Evolutionary conservation across 768 basidiomycete genomes (phyloP).

Genomic region (Dendrothele bispora): DNA sequence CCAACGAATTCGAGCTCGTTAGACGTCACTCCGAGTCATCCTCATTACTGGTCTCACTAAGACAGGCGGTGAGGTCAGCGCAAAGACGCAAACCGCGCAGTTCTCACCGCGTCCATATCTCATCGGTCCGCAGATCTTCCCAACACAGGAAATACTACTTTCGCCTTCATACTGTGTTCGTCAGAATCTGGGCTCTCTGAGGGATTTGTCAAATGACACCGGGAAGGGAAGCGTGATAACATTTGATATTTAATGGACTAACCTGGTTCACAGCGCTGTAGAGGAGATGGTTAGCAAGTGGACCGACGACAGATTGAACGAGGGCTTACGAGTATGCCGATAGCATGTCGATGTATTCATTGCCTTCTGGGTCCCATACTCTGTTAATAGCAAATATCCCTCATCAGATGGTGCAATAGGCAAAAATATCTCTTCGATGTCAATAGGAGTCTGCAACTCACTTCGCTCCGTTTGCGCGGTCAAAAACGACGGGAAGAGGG

Average conservation of each 20-base stretch:
- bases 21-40: neutral
- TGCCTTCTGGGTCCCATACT: conserved; percentile 95
- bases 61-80: too few species aligned
- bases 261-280: conserved; percentile 86
- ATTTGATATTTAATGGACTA: conserved; percentile 22
- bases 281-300: conserved; percentile 5
- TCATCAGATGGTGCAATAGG: conserved; percentile 10
- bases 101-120: too few species aligned
- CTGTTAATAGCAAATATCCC: conserved; percentile 22
- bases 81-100: too few species aligned
- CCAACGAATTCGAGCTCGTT: conserved; percentile 5
- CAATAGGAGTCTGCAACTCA: conserved; percentile 55
- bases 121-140: too few species aligned
- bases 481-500: conserved; percentile 93
- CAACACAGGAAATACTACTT: too few species aligned
- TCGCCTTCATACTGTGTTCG: too few species aligned
- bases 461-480: conserved; percentile 86
- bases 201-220: conserved; percentile 8
- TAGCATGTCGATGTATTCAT: conserved; percentile 96
- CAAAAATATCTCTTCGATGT: conserved; percentile 31
- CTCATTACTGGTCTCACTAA: too few species aligned
- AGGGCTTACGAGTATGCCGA: conserved; percentile 88
- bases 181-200: neutral
- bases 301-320: conserved; percentile 4
- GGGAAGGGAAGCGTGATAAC: neutral